phyloP scores from a whole-genome alignment of 371 early-diverging fungal genomes.

The Synchytrium microbalum region DNA sequence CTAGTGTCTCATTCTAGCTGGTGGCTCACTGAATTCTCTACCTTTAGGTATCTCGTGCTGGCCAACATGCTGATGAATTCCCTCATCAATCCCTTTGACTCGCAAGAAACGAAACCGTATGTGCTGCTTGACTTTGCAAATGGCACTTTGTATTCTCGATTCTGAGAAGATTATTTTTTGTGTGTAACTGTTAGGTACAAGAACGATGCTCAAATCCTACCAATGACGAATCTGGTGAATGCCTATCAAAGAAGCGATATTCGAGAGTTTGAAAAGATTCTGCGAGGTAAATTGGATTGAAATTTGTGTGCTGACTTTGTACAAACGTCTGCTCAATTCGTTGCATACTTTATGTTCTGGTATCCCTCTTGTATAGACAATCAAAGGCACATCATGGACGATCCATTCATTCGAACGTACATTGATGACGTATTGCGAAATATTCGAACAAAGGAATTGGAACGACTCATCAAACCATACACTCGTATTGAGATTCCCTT shows the following conservation, averaged over 20 bases:
- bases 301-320: background rate
- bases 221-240: conserved; percentile 83
- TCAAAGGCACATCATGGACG: conserved; percentile 70
- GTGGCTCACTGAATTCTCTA: no score
- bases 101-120: conserved; percentile 91
- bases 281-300: conserved; percentile 41
- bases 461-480: conserved; percentile 80
- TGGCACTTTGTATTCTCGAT: conserved; percentile 1
- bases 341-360: background rate
- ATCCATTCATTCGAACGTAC: conserved; percentile 79
- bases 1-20: no score
- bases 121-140: conserved; percentile 6
- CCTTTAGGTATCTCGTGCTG: conserved; percentile 68
- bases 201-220: conserved; percentile 79
- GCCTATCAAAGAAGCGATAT: conserved; percentile 88
- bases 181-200: conserved; percentile 67
- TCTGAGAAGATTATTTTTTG: conserved; percentile 1
- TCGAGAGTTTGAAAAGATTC: conserved; percentile 73
- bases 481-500: conserved; percentile 76
- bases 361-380: conserved; percentile 40
- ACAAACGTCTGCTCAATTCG: no score
- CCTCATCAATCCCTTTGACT: conserved; percentile 90
- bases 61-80: conserved; percentile 92
- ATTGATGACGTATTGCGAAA: conserved; percentile 83
- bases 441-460: conserved; percentile 81